Conservation (phyloP, 1,284 basidiomycete genomes). For the Lentinula novae-zelandiae region DNA sequence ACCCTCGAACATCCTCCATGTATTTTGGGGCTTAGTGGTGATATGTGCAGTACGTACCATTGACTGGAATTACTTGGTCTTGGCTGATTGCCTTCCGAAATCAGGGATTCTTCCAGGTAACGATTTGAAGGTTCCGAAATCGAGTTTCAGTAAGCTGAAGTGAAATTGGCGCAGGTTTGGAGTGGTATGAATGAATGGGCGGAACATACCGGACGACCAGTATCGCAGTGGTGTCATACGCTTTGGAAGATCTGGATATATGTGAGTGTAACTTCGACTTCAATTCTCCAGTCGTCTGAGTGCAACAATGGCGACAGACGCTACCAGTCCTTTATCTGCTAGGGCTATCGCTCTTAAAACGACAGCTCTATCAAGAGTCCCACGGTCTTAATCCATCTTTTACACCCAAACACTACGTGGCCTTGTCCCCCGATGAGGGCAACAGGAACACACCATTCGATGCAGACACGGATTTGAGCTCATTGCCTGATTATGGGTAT, state of each 20-base stretch:
- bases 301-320: slow-evolving; percentile 26
- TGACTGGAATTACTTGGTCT: not conserved
- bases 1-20: slow-evolving; percentile 47
- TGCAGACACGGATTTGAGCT: not conserved
- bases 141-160: slow-evolving; percentile 9
- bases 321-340: slow-evolving; percentile 40
- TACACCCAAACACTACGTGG: slow-evolving; percentile 27
- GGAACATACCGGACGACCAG: slow-evolving; percentile 29
- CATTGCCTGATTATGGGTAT: not conserved
- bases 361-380: slow-evolving; percentile 46
- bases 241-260: slow-evolving; percentile 40
- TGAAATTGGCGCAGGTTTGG: slow-evolving; percentile 25
- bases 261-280: slow-evolving; percentile 25
- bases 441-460: slow-evolving; percentile 3
- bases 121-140: slow-evolving; percentile 4
- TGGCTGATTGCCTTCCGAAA: not conserved
- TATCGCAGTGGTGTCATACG: slow-evolving; percentile 32
- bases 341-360: slow-evolving; percentile 42
- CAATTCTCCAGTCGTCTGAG: not conserved
- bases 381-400: slow-evolving; percentile 20
- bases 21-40: slow-evolving; percentile 40
- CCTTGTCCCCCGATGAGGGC: slow-evolving; percentile 18
- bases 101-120: slow-evolving; percentile 43
- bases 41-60: slow-evolving; percentile 28
- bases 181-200: slow-evolving; percentile 44